Evolutionary conservation across 116 monocot species (phyloP).

Genomic region (Zostera marina): DNA sequence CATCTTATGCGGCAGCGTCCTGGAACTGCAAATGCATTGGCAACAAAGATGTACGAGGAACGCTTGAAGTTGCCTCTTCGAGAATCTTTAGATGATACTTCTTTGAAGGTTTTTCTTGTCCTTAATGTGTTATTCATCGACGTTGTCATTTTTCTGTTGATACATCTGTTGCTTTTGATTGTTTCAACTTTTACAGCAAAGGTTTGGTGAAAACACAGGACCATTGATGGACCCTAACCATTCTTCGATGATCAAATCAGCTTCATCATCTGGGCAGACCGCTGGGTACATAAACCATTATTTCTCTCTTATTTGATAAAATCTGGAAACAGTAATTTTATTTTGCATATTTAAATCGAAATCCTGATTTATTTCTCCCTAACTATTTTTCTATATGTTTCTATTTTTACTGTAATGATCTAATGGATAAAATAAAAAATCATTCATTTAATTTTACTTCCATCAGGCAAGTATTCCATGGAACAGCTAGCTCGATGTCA

Average conservation of each 20-base stretch:
- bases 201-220: constrained; percentile 65
- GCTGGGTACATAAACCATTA: not conserved
- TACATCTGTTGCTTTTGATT: not conserved
- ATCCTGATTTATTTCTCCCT: not conserved
- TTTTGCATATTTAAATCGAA: not conserved
- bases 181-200: constrained; percentile 39
- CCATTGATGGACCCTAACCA: constrained; percentile 58
- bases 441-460: not conserved
- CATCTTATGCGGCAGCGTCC: constrained; percentile 36
- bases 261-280: constrained; percentile 42
- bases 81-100: constrained; percentile 46
- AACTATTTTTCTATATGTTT: no score
- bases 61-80: constrained; percentile 44
- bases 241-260: constrained; percentile 60
- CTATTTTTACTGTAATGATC: not conserved
- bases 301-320: not conserved
- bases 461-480: constrained; percentile 67
- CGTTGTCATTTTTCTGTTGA: not conserved
- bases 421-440: not conserved
- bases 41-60: constrained; percentile 76
- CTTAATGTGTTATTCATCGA: not conserved
- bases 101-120: constrained; percentile 31
- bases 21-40: constrained; percentile 55
- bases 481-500: constrained; percentile 43
- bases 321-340: not conserved